These are phyloP conservation scores for Collybia sordida DNA, from an alignment of 768 basidiomycete genomes.

Conservation along the genomic window DNA sequence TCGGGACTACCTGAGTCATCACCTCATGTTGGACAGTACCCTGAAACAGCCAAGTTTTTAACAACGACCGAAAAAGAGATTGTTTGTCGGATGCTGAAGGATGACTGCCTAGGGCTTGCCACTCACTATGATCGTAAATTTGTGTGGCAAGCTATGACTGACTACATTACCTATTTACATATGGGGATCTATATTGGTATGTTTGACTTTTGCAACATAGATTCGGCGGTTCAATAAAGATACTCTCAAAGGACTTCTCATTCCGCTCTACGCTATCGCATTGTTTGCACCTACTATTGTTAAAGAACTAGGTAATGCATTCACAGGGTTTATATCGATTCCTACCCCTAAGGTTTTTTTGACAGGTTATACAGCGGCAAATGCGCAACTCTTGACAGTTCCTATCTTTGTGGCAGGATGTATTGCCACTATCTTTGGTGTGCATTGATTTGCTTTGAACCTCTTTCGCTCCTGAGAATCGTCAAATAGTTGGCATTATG, in stretches of 20 bases:
- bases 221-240: not conserved
- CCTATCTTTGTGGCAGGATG: constrained; percentile 51
- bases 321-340: too few relatives aligned
- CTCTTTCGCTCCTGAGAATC: too few relatives aligned
- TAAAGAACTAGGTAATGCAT: constrained; percentile 31
- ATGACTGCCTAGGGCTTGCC: constrained; percentile 42
- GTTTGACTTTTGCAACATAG: not conserved
- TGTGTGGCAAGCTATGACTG: constrained; percentile 45
- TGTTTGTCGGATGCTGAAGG: constrained; percentile 40
- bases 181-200: constrained; percentile 42
- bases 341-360: not conserved
- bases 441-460: not conserved
- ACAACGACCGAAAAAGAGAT: constrained; percentile 38
- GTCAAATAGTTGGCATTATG: constrained; percentile 36
- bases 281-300: constrained; percentile 54
- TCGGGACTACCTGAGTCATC: not conserved
- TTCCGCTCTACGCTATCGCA: constrained; percentile 43
- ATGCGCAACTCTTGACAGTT: constrained; percentile 50
- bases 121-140: constrained; percentile 44
- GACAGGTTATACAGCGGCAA: constrained; percentile 43
- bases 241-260: constrained; percentile 27
- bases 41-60: constrained; percentile 58
- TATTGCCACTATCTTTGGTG: constrained; percentile 34
- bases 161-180: constrained; percentile 43
- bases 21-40: constrained; percentile 34